Conservation (phyloP, 331 rosid species). For the Prunus yedoensis region DNA sequence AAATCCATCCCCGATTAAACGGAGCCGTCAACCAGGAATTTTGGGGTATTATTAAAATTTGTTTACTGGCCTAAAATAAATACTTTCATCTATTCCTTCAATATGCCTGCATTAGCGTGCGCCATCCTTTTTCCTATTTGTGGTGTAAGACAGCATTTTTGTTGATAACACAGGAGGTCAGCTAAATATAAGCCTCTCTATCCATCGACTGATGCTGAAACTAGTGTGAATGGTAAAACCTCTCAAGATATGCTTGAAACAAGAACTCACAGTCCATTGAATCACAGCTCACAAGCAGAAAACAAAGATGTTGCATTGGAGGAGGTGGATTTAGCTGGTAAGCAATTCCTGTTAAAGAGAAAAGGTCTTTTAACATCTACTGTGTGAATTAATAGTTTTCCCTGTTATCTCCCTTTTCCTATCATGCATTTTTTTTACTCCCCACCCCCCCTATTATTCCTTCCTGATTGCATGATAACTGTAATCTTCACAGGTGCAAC, state of each 20-base stretch:
- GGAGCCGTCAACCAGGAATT: slow-evolving; percentile 71
- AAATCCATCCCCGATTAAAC: slow-evolving; percentile 32
- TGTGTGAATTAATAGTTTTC: background rate
- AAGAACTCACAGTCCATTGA: slow-evolving; percentile 28
- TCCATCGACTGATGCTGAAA: slow-evolving; percentile 29
- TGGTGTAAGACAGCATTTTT: slow-evolving; percentile 23
- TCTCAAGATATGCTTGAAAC: slow-evolving; percentile 53
- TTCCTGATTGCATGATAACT: slow-evolving; percentile 11
- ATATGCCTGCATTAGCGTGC: slow-evolving; percentile 8
- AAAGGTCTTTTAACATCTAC: background rate
- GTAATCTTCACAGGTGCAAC: slow-evolving; percentile 43
- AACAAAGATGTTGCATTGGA: slow-evolving; percentile 23
- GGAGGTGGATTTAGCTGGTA: slow-evolving; percentile 51
- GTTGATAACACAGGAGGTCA: slow-evolving; percentile 45
- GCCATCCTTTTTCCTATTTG: slow-evolving; percentile 15
- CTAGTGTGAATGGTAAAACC: slow-evolving; percentile 29
- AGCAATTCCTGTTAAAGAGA: slow-evolving; percentile 22
- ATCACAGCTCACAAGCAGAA: slow-evolving; percentile 29
- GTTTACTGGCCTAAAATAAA: background rate
- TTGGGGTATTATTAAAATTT: slow-evolving; percentile 37
- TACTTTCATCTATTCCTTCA: slow-evolving; percentile 4
- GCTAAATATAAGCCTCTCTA: slow-evolving; percentile 59
- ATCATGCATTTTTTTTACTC: background rate
- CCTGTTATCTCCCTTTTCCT: background rate
- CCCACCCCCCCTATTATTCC: background rate